Evolutionary conservation across 495 filamentous ascomycete species (phyloP), one percentile per base, ranked within the genome.

Genomic region (Aspergillus asperescens): DNA sequence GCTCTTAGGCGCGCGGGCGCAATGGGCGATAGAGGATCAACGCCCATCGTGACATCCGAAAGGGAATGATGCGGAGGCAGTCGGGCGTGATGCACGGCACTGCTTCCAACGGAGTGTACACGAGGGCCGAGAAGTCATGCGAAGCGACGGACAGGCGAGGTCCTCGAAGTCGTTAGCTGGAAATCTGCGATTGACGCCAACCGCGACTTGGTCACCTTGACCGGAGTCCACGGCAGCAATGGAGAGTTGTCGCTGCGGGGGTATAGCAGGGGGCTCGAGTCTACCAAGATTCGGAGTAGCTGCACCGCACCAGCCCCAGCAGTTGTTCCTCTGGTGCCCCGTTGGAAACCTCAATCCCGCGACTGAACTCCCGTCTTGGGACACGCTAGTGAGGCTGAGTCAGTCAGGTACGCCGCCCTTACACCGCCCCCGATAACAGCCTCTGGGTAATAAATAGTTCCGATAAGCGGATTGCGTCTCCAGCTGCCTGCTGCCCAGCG

Each of bases 1-100:
- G 83, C 88, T 65, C 85, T 83, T 57, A 97, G 78, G 73, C 88
- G 87, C 71, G 88, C 91, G 54, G 94, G 90, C 62, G 91, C 85
- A 71, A 89, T 79, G 60, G 89, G 90, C 57, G 90, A 87, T 60
- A 95, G 81, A 59, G 86, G 82, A 68, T 96, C 92, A 61, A 89
- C 78, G 61, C 78, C 82, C 90, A 95, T 95, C 55, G 62, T 85
- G 71, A 77, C 76, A 66, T 70, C 52, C 62, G 60, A 59, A 68
- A 54, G 49, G 61, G 65, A 58, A 59, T 54, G 55, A 62, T 57
- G 55, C 66, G 54, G 40, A 45, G 40, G 40, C 19, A 45, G 48
- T 52, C 50, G 50, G 40, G 49, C 38, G 39, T 34, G 12, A 15
- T 23, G 38, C 29, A 59, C 57, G 64, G 59, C 60, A 60, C 65